A percentile compares a stretch with the other conserved stretches of the same genome.
Evolutionary conservation across 169 alveolate species (phyloP).

Genomic region (Plasmodium cynomolgi): DNA sequence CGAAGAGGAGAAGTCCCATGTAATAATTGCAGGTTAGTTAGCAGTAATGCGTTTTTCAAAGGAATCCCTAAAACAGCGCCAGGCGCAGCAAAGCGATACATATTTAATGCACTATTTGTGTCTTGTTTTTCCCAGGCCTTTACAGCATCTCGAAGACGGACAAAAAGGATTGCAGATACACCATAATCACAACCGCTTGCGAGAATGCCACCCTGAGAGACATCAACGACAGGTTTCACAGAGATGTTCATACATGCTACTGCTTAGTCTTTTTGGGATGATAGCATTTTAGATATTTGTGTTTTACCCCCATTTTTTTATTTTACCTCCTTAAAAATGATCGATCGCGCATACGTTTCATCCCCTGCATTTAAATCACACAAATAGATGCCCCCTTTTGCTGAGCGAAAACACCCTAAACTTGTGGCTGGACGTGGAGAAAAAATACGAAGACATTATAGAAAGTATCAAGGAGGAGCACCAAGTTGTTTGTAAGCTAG

Average conservation of each 20-base stretch:
- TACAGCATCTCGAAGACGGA: slow-evolving; percentile 12
- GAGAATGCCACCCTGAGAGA: slow-evolving; percentile 29
- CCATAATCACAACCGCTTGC: slow-evolving; percentile 33
- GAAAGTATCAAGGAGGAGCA: slow-evolving; percentile 45
- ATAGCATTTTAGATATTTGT: not conserved
- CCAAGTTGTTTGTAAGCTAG: not conserved
- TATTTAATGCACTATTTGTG: not conserved
- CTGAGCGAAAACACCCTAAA: slow-evolving; percentile 21
- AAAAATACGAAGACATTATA: slow-evolving; percentile 41
- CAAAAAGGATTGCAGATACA: slow-evolving; percentile 17
- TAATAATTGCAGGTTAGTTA: slow-evolving; percentile 61
- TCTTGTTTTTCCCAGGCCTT: slow-evolving; percentile 11
- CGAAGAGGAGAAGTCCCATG: slow-evolving; percentile 11
- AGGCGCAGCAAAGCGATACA: not conserved
- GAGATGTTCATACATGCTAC: not conserved
- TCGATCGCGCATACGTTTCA: not conserved
- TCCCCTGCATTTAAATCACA: not conserved
- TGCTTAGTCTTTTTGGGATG: not conserved
- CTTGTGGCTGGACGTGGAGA: slow-evolving; percentile 31
- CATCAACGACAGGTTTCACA: slow-evolving; percentile 40
- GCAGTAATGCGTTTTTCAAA: not conserved
- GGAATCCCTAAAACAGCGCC: not conserved
- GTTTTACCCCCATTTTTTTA: not conserved
- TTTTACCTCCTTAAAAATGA: not conserved
- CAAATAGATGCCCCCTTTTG: slow-evolving; percentile 34